phyloP scores from a whole-genome alignment of 2,329 filamentous ascomycete species.

The Trichoderma sp. region DNA sequence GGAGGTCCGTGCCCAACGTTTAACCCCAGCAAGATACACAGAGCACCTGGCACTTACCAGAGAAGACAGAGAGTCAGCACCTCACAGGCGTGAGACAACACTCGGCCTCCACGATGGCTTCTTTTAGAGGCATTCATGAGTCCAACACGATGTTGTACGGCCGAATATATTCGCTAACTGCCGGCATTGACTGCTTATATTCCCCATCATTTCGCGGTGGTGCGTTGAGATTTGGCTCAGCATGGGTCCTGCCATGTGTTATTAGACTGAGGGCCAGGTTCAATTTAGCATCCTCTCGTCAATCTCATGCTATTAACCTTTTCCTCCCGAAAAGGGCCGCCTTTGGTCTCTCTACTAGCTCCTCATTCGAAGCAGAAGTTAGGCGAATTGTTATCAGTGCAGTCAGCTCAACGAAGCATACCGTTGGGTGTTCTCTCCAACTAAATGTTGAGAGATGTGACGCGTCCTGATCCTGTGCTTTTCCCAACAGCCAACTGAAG shows the following conservation, averaged over 20 bases:
- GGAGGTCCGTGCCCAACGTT: constrained; percentile 4
- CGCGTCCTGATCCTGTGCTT: neutral
- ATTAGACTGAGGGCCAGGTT: neutral
- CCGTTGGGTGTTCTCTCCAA: neutral
- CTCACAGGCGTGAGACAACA: neutral
- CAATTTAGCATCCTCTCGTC: neutral
- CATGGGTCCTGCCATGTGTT: neutral
- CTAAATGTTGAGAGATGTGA: neutral
- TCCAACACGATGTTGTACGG: neutral
- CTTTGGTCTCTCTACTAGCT: neutral
- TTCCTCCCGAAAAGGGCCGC: neutral
- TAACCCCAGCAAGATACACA: neutral
- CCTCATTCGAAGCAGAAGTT: neutral
- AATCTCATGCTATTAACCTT: neutral
- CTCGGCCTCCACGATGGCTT: neutral
- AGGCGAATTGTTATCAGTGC: neutral
- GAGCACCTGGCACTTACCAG: neutral
- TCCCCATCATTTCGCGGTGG: neutral
- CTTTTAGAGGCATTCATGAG: neutral
- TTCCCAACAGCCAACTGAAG: neutral
- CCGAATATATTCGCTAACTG: neutral
- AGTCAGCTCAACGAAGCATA: neutral
- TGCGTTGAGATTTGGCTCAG: neutral
- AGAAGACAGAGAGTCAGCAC: neutral
- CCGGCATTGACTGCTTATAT: neutral